Evolutionary conservation across 208 protist genomes (phyloP).

Genomic region (Acanthamoeba healyi): DNA sequence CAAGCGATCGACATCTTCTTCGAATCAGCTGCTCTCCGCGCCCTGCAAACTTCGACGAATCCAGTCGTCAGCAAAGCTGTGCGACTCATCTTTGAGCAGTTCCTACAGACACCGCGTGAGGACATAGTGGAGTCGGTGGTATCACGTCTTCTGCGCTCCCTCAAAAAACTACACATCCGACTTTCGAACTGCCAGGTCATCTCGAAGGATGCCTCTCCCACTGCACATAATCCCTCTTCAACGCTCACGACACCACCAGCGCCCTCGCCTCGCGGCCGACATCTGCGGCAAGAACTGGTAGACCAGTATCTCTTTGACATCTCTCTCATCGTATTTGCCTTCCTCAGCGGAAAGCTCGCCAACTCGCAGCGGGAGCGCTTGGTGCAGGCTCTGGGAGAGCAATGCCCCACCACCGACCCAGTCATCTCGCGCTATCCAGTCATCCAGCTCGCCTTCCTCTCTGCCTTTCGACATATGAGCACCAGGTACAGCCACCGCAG

Average conservation of each 20-base stretch:
- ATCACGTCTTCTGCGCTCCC: background rate
- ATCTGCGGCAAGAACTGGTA: background rate
- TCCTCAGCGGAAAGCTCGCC: slow-evolving; percentile 3
- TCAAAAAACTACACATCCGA: background rate
- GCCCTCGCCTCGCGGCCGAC: background rate
- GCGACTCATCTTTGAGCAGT: slow-evolving; percentile 20
- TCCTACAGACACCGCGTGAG: slow-evolving; percentile 24
- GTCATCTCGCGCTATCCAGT: background rate
- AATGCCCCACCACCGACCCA: background rate
- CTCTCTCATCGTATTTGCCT: slow-evolving; percentile 7
- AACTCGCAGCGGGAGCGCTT: background rate
- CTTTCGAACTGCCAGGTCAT: background rate
- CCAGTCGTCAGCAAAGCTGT: background rate
- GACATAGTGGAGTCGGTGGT: slow-evolving; percentile 11
- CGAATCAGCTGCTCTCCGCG: background rate
- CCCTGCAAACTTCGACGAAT: slow-evolving; percentile 3
- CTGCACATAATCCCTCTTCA: background rate
- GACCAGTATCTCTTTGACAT: slow-evolving; percentile 24
- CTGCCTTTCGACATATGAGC: slow-evolving; percentile 41
- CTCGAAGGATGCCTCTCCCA: background rate
- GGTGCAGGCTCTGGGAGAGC: slow-evolving; percentile 8
- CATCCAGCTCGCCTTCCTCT: background rate
- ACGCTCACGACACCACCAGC: background rate
- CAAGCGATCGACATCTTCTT: slow-evolving; percentile 43
- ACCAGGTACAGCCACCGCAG: too few relatives aligned